Percentiles rank a stretch among this genome's conserved stretches.
Evolutionary conservation across 2,329 filamentous ascomycete genomes (phyloP).

Genomic region (Curvularia lunata): DNA sequence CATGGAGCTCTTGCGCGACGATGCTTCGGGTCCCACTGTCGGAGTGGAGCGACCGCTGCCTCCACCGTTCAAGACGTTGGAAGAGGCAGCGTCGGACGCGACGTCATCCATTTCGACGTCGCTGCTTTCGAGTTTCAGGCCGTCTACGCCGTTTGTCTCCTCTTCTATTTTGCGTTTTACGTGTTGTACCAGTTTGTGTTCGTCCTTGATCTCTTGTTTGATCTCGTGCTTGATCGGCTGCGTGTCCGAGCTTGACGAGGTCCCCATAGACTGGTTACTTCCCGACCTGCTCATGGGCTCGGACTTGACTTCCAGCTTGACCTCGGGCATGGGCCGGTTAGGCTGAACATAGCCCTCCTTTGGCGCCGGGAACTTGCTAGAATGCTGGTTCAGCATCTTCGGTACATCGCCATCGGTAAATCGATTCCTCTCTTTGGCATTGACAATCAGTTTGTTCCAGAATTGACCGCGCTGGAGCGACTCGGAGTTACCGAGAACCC

Average conservation of each 20-base stretch:
- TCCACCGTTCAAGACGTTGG: slow-evolving; percentile 24
- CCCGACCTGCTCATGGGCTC: slow-evolving; percentile 33
- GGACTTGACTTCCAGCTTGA: slow-evolving; percentile 26
- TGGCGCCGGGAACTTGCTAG: slow-evolving; percentile 50
- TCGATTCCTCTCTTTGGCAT: slow-evolving; percentile 74
- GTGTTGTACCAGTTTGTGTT: slow-evolving; percentile 74
- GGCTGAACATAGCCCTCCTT: slow-evolving; percentile 32
- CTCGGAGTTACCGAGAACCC: slow-evolving; percentile 91
- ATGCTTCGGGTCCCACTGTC: slow-evolving; percentile 21
- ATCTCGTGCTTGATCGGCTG: slow-evolving; percentile 26
- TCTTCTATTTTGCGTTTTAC: slow-evolving; percentile 76
- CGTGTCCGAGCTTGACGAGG: slow-evolving; percentile 16
- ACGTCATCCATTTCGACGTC: slow-evolving; percentile 43
- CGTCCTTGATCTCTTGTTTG: slow-evolving; percentile 33
- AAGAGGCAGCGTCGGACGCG: slow-evolving; percentile 32
- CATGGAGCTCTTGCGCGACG: slow-evolving; percentile 23
- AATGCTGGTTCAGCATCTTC: slow-evolving; percentile 61
- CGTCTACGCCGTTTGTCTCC: slow-evolving; percentile 73
- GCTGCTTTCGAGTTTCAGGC: slow-evolving; percentile 29
- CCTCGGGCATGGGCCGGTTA: slow-evolving; percentile 29
- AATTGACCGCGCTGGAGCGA: slow-evolving; percentile 87
- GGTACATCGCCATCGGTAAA: slow-evolving; percentile 75
- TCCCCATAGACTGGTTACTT: slow-evolving; percentile 27
- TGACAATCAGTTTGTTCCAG: slow-evolving; percentile 85
- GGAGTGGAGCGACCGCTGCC: slow-evolving; percentile 41